A percentile compares a stretch with the other conserved stretches of the same genome.
Evolutionary conservation across 1,284 basidiomycete genomes (phyloP).

Genomic region (Hemileia vastatrix): DNA sequence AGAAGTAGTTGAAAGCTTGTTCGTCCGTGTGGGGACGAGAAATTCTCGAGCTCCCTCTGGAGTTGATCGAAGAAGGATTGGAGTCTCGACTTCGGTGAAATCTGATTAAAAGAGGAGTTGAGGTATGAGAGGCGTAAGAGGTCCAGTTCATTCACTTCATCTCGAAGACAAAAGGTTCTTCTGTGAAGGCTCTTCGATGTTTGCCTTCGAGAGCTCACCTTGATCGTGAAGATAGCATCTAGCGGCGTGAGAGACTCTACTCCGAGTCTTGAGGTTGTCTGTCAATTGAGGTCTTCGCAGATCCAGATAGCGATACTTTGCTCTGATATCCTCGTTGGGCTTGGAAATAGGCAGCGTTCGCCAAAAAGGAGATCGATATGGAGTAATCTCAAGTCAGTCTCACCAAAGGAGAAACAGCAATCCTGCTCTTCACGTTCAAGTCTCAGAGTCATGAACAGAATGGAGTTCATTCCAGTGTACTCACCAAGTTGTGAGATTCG

Average conservation of each 20-base stretch:
- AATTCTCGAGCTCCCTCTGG: conserved; percentile 92
- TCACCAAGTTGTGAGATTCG: conserved; percentile 60
- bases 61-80: conserved; percentile 79
- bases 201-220: conserved; percentile 49
- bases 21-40: conserved; percentile 72
- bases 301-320: conserved; percentile 77
- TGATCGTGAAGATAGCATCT: conserved; percentile 63
- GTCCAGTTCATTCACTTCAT: conserved; percentile 9
- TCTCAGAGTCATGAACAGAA: not conserved
- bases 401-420: conserved; percentile 5
- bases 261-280: conserved; percentile 67
- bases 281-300: conserved; percentile 65
- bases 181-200: conserved; percentile 23
- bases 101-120: conserved; percentile 50
- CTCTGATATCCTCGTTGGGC: conserved; percentile 74
- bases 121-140: no score
- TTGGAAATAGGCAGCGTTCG: no score
- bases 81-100: conserved; percentile 88
- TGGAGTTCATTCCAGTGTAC: conserved; percentile 35
- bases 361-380: conserved; percentile 17
- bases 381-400: conserved; percentile 1
- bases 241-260: conserved; percentile 65
- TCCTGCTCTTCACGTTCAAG: no score
- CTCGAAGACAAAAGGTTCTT: conserved; percentile 4
- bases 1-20: conserved; percentile 24